Evolutionary conservation across 768 basidiomycete species (phyloP).

Genomic region (Porpolomopsis calyptriformis): DNA sequence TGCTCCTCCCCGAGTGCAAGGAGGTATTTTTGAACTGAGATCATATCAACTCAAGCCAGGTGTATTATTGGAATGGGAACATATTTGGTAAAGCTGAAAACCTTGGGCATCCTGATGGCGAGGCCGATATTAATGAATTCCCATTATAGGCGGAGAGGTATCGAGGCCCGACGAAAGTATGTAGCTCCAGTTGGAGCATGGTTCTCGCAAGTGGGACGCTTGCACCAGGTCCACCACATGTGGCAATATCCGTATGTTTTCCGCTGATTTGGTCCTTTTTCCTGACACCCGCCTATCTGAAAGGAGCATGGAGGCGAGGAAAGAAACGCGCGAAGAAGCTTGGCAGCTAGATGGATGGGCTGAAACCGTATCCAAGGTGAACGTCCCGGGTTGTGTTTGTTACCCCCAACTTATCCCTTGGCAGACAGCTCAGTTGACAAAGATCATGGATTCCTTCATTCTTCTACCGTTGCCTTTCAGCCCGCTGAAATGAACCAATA

Average conservation of each 20-base stretch:
- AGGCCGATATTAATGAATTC: background rate
- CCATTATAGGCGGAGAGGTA: slow-evolving; percentile 73
- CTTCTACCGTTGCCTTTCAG: slow-evolving; percentile 72
- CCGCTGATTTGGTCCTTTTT: slow-evolving; percentile 8
- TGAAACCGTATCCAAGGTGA: slow-evolving; percentile 83
- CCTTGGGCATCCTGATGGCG: background rate
- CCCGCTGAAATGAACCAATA: slow-evolving; percentile 63
- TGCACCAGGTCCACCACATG: slow-evolving; percentile 88
- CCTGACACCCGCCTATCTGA: slow-evolving; percentile 6
- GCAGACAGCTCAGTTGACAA: slow-evolving; percentile 83
- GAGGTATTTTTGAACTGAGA: slow-evolving; percentile 90
- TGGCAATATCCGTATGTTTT: slow-evolving; percentile 85
- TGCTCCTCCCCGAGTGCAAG: slow-evolving; percentile 73
- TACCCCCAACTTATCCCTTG: slow-evolving; percentile 8
- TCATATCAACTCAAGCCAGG: slow-evolving; percentile 85
- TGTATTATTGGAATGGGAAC: slow-evolving; percentile 89
- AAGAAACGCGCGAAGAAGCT: slow-evolving; percentile 76
- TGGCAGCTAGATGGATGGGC: slow-evolving; percentile 97
- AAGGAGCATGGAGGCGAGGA: slow-evolving; percentile 69
- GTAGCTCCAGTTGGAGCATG: slow-evolving; percentile 84
- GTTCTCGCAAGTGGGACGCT: slow-evolving; percentile 79
- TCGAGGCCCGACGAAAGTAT: slow-evolving; percentile 85
- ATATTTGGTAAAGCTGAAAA: slow-evolving; percentile 55
- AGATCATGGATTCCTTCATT: slow-evolving; percentile 80
- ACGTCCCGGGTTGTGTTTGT: slow-evolving; percentile 9